Percentiles rank a stretch among this genome's conserved stretches.
phyloP scores from a whole-genome alignment of 2,329 filamentous ascomycete genomes.

The Coniochaeta pulveracea region DNA sequence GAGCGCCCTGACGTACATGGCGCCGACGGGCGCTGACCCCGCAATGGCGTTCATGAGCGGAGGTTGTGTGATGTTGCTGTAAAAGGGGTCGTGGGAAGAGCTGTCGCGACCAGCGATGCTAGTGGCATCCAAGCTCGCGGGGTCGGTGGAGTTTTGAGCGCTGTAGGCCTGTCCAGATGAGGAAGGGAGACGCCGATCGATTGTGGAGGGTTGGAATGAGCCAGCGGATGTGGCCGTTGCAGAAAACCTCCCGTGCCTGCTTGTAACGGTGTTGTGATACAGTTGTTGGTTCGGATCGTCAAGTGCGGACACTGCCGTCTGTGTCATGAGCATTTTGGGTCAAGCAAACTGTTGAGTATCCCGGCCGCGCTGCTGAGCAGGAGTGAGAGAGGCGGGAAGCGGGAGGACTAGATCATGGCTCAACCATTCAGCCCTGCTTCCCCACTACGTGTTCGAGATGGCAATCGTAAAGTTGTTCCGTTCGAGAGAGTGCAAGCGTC shows the following conservation, averaged over 20 bases:
- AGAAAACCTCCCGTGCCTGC: no score
- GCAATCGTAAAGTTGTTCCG: neutral
- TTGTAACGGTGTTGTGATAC: no score
- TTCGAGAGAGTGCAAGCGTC: no score
- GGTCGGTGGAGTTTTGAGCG: conserved; percentile 15
- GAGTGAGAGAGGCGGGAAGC: conserved; percentile 7
- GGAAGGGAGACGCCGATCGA: conserved; percentile 3
- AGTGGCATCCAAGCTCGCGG: conserved; percentile 20
- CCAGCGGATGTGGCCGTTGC: neutral
- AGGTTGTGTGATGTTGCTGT: neutral
- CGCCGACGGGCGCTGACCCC: conserved; percentile 47
- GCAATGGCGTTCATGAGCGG: conserved; percentile 48
- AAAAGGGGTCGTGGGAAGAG: conserved; percentile 10
- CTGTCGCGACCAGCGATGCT: conserved; percentile 19
- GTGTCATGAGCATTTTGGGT: conserved; percentile 38
- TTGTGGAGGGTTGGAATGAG: neutral
- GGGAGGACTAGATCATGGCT: conserved; percentile 7
- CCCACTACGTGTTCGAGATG: neutral
- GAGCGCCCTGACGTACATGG: conserved; percentile 86
- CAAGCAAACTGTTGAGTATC: conserved; percentile 18
- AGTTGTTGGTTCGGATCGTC: conserved; percentile 33
- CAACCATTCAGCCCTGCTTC: conserved; percentile 6
- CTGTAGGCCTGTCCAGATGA: conserved; percentile 1
- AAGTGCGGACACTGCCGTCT: conserved; percentile 32
- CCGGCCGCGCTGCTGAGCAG: no score